These are phyloP conservation scores for Xerocomus nothofagi DNA, from an alignment of 1,284 basidiomycete species.

Conservation along the genomic window DNA sequence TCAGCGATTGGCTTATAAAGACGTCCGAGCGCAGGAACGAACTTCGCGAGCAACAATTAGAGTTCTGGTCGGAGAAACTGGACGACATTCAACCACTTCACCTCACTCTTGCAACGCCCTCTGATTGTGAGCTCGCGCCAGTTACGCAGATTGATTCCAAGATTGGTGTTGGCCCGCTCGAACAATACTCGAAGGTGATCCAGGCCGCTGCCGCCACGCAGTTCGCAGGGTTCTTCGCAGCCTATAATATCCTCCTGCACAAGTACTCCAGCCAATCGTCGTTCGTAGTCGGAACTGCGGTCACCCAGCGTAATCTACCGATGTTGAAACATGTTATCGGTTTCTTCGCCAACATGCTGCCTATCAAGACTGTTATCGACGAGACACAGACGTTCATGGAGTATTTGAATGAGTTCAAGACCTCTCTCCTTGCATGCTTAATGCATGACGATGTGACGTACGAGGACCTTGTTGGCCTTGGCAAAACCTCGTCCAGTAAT, in stretches of 20 bases:
- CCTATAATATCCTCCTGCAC: slow-evolving; percentile 30
- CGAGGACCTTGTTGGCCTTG: slow-evolving; percentile 30
- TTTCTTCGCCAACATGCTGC: slow-evolving; percentile 32
- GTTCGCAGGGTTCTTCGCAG: slow-evolving; percentile 32
- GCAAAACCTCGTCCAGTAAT: slow-evolving; percentile 23
- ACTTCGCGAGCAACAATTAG: slow-evolving; percentile 23
- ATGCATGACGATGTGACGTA: slow-evolving; percentile 31
- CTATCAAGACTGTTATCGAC: slow-evolving; percentile 28
- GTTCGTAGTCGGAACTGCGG: slow-evolving; percentile 28
- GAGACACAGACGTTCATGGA: slow-evolving; percentile 23
- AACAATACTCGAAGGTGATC: slow-evolving; percentile 23
- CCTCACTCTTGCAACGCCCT: slow-evolving; percentile 28
- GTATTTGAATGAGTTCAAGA: slow-evolving; percentile 23
- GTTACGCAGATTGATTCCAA: slow-evolving; percentile 29
- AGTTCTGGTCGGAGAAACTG: slow-evolving; percentile 27
- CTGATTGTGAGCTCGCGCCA: slow-evolving; percentile 26
- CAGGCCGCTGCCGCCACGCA: slow-evolving; percentile 15
- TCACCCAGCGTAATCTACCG: slow-evolving; percentile 29
- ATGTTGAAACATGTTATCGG: slow-evolving; percentile 24
- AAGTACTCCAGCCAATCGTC: slow-evolving; percentile 29
- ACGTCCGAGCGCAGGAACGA: slow-evolving; percentile 28
- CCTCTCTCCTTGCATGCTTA: slow-evolving; percentile 18
- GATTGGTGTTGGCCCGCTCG: slow-evolving; percentile 23
- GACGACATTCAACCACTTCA: slow-evolving; percentile 26
- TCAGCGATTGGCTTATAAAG: slow-evolving; percentile 30